Evolutionary conservation across 208 protist genomes (phyloP), one percentile per base, ranked within the genome.

Genomic region (Wallacemonas collosoma): DNA sequence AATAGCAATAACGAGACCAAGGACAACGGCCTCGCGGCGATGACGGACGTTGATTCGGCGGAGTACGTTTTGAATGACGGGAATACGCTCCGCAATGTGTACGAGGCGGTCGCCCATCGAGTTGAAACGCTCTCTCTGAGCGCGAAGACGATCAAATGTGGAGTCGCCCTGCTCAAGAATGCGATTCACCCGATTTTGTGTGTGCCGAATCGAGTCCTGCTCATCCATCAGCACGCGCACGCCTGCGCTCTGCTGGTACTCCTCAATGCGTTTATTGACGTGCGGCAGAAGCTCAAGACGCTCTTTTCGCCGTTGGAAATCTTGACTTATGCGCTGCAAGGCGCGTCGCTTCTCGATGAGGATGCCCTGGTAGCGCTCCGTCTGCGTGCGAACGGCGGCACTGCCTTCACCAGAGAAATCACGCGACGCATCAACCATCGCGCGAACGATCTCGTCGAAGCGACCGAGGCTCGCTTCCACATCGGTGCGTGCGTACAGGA

Each of bases 211-310:
- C 2, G 88, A 79, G 3, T 86, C 51, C 69, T 95, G 88, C 83
- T 97, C 92, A 58, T 87, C 80, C 61, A 91, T 82, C 54, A 97
- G 77, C 36, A 93, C 69, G 26, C 83, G 88, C 65, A 93, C 77
- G 5, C 82, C 83, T 11, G 70, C 78, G 12, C 68, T 73, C 38
- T 80, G 75, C 45, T 75, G 47, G 47, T 80, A 84, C 12, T 63
- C 41, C 55, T 82, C 70, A 2, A 88, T 53, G 3, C 83, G 72
- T 39, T 77, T 51, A 67, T 64, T 67, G 48, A 88, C 68, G 26
- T 61, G 80, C 39, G 75, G 80, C 26, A 90, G 55, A 43, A 96
- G 80, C 80, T 96, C 83, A 15, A 70, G 67, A 14, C 82, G 81
- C 51, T 94, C 87, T 71, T 76, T 78, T 39, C 84, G 88, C 38